phyloP scores from a whole-genome alignment of 2,329 filamentous ascomycete genomes.

The Aspergillus uvarum region DNA sequence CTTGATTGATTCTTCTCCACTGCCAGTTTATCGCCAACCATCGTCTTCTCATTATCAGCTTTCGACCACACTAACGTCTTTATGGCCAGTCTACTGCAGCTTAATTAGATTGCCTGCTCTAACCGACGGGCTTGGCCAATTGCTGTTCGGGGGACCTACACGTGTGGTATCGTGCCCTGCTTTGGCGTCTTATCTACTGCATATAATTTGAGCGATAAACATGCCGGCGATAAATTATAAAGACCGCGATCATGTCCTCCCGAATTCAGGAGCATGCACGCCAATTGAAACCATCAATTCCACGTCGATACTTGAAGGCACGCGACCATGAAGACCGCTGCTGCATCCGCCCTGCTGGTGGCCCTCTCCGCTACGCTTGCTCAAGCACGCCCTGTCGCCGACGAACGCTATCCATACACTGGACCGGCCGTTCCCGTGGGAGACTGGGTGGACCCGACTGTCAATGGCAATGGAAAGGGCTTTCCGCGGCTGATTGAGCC shows the following conservation, averaged over 20 bases:
- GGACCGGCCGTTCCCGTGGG: constrained; percentile 51
- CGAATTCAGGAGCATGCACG: neutral
- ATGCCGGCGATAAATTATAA: neutral
- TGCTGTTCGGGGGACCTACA: constrained; percentile 5
- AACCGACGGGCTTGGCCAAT: constrained; percentile 33
- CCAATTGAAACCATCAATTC: neutral
- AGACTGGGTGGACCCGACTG: constrained; percentile 52
- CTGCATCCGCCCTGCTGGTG: constrained; percentile 22
- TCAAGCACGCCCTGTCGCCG: constrained; percentile 35
- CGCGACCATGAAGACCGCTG: constrained; percentile 23
- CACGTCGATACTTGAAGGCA: neutral
- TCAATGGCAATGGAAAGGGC: constrained; percentile 55
- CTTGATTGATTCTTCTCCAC: neutral
- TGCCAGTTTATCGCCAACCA: neutral
- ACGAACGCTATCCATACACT: constrained; percentile 49
- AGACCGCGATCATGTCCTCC: neutral
- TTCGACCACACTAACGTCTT: neutral
- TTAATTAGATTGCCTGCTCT: neutral
- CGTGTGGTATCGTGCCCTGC: constrained; percentile 5
- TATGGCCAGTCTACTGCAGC: neutral
- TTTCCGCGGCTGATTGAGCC: constrained; percentile 52
- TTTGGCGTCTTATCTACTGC: neutral
- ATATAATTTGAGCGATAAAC: neutral
- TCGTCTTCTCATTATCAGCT: neutral
- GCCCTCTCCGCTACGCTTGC: constrained; percentile 21